These are phyloP conservation scores for Kwoniella sp. DNA, from an alignment of 768 basidiomycete species.

Conservation along the genomic window DNA sequence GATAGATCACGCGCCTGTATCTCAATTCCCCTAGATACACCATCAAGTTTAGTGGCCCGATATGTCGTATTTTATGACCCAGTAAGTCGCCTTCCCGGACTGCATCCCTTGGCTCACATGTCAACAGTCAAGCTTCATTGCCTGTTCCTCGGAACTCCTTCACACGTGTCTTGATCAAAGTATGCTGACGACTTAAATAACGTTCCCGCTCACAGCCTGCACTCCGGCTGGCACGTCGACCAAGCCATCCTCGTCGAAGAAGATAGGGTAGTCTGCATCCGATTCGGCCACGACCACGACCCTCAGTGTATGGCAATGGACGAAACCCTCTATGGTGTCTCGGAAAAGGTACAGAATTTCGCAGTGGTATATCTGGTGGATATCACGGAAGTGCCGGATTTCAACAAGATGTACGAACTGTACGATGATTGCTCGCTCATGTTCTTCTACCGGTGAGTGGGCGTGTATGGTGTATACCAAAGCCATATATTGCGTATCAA, in stretches of 20 bases:
- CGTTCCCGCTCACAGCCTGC: constrained; percentile 38
- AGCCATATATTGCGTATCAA: background rate
- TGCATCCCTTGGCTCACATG: too few species aligned
- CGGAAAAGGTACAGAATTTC: constrained; percentile 97
- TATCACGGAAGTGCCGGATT: constrained; percentile 95
- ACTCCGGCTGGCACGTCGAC: constrained; percentile 88
- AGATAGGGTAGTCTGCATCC: constrained; percentile 87
- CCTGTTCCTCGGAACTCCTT: too few species aligned
- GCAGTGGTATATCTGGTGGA: constrained; percentile 94
- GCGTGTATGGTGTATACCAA: background rate
- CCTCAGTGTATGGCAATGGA: constrained; percentile 98
- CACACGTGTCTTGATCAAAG: too few species aligned
- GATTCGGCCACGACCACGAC: constrained; percentile 94
- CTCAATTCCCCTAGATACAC: too few species aligned
- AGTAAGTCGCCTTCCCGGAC: constrained; percentile 36
- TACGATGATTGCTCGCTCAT: constrained; percentile 95
- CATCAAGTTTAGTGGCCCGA: constrained; percentile 1
- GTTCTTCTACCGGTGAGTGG: constrained; percentile 91
- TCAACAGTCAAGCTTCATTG: too few species aligned
- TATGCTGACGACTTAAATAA: background rate
- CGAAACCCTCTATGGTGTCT: constrained; percentile 86
- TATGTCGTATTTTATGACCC: constrained; percentile 57
- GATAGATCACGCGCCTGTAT: too few species aligned
- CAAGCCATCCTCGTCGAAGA: constrained; percentile 97
- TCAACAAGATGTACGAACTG: constrained; percentile 99